These are phyloP conservation scores for Kluyveromyces sp. DNA, from an alignment of 1,139 yeast species.

Conservation along the genomic window DNA sequence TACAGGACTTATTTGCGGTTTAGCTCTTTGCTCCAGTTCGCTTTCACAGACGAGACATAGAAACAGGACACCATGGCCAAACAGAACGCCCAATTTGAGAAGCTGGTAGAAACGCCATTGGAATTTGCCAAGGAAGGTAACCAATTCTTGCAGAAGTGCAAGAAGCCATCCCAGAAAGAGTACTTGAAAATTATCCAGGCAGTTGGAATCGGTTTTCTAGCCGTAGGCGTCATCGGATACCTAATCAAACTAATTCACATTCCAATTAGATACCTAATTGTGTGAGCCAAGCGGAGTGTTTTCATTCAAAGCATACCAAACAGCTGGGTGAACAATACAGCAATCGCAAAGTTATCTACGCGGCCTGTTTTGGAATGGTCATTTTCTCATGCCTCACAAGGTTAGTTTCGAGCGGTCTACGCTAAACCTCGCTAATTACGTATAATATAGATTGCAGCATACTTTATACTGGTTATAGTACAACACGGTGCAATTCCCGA, in stretches of 20 bases:
- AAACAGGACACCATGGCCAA: conserved; percentile 23
- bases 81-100: conserved; percentile 44
- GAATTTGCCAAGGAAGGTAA: conserved; percentile 88
- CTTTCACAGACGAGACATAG: neutral
- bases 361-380: too few relatives aligned
- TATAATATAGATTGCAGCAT: conserved; percentile 1
- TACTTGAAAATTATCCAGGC: conserved; percentile 85
- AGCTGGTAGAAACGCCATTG: conserved; percentile 79
- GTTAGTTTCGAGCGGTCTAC: too few relatives aligned
- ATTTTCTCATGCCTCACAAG: too few relatives aligned
- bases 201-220: conserved; percentile 91
- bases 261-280: conserved; percentile 95
- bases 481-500: neutral
- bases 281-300: conserved; percentile 37
- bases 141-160: conserved; percentile 83
- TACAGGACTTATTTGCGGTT: neutral
- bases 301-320: too few relatives aligned
- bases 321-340: too few relatives aligned
- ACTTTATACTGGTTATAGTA: conserved; percentile 8
- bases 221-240: conserved; percentile 98
- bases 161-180: conserved; percentile 87
- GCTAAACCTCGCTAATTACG: neutral
- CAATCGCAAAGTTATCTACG: too few relatives aligned
- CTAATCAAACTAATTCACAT: conserved; percentile 91
- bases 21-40: neutral